Evolutionary conservation across 345 rosid species (phyloP), one percentile per base, ranked within the genome.

Genomic region (Nasturtium officinale): DNA sequence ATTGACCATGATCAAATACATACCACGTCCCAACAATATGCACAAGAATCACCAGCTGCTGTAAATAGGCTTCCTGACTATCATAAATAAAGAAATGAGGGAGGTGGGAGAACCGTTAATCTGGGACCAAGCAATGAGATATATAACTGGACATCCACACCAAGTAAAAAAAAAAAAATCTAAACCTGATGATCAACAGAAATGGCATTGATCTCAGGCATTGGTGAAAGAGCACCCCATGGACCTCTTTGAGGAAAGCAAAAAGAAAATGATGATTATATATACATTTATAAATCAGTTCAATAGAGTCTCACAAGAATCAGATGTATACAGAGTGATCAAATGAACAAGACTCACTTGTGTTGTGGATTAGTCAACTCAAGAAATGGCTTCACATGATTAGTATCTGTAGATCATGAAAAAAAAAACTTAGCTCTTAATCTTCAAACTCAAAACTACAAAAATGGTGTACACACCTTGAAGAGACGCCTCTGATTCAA

Each of bases 1-100:
- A 69, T 69, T 78, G 73, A 70, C 65, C 72, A 75, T 61, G 72
- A 79, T 60, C 40, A 72, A 64, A 79, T 73, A 78, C 92, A 75
- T 93, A 90, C 98, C 98, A 90, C 79, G 79, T 95, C 99, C 97
- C 97, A 95, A 78, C 97, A 90, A 83, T 95, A 91, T 7, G 96
- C 97, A 66, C 85, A 84, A 77, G 96, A 95, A 81, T 91, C 97
- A 77, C 99, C 99, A 20, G 89, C 89, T 40, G 96, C 99, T 0
- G 99, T 86, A 72, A 82, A 91, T 64, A 95, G 79, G 69, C 90
- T 83, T 70, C 90, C 96, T 47, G 81, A 78, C 99, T 95, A 60
- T 68, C 25, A 48, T 54, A 84, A 58, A 79, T 30, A 7, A 32
- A 57, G 64, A 69, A 65, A 29, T 10, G 29, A 63, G 65, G 3